A percentile compares a stretch with the other conserved stretches of the same genome.
phyloP scores from a whole-genome alignment of 495 filamentous ascomycete genomes.

The Oidiodendron maius region DNA sequence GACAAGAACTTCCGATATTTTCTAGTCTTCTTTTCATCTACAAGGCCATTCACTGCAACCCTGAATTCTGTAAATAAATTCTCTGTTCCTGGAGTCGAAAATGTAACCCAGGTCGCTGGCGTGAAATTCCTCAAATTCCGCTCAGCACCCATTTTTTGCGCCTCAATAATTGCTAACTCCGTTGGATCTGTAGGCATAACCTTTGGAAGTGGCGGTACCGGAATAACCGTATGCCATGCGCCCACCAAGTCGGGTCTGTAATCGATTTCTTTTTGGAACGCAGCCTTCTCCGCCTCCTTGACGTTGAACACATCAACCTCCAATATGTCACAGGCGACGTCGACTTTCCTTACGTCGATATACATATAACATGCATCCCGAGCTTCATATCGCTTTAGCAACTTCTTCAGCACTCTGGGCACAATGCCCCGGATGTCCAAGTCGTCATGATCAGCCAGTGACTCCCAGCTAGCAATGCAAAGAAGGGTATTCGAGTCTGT shows the following conservation, averaged over 20 bases:
- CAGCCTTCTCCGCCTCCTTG: neutral
- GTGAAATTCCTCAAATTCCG: neutral
- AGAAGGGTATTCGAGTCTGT: neutral
- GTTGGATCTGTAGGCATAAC: neutral
- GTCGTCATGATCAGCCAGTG: neutral
- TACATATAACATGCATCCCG: neutral
- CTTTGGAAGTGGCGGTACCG: neutral
- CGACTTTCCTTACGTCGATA: neutral
- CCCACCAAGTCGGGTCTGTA: neutral
- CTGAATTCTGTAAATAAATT: too few relatives aligned
- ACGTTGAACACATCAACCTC: neutral
- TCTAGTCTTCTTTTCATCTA: too few relatives aligned
- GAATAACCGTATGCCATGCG: neutral
- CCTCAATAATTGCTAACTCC: too few relatives aligned
- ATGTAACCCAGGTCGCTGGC: neutral
- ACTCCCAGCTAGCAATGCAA: neutral
- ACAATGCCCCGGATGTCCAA: neutral
- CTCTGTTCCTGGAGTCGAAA: too few relatives aligned
- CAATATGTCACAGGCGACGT: neutral
- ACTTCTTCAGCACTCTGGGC: neutral
- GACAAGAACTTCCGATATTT: too few relatives aligned
- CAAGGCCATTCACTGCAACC: too few relatives aligned
- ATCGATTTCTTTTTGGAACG: neutral
- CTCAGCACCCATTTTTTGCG: too few relatives aligned
- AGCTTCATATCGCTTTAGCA: neutral